Evolutionary conservation across 169 alveolate genomes (phyloP).

Genomic region (Plasmodium gonderi): DNA sequence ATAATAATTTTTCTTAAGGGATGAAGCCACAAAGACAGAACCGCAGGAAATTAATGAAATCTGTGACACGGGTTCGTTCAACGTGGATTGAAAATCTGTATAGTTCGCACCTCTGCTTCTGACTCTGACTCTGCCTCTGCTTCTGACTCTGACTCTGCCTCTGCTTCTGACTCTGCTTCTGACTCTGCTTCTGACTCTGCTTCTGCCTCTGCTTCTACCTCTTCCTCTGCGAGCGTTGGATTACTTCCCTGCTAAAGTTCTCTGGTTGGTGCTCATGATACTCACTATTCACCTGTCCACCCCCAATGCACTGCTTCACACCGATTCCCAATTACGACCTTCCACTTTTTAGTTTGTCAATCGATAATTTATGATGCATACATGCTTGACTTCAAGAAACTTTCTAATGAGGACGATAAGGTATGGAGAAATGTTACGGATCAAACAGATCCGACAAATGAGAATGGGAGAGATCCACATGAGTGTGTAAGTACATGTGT

Average conservation of each 20-base stretch:
- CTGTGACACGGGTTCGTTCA: slow-evolving; percentile 67
- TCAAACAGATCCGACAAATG: no score
- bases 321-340: not conserved
- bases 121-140: not conserved
- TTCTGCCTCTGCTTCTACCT: no score
- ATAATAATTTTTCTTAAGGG: slow-evolving; percentile 27
- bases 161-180: not conserved
- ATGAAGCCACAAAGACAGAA: slow-evolving; percentile 63
- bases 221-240: no score
- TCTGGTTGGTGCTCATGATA: no score
- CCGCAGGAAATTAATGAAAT: slow-evolving; percentile 72
- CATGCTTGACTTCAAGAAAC: slow-evolving; percentile 13
- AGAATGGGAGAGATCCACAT: no score
- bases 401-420: slow-evolving; percentile 23
- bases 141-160: not conserved
- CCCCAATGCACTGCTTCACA: not conserved
- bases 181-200: no score
- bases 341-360: slow-evolving; percentile 31
- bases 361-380: slow-evolving; percentile 72
- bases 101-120: not conserved
- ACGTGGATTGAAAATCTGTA: not conserved
- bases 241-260: no score
- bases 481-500: not conserved
- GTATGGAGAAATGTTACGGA: not conserved
- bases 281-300: no score